Percentiles rank a stretch among this genome's conserved stretches.
Conservation (phyloP, 805 yeast species). For the Danielozyma ontarioensis region DNA sequence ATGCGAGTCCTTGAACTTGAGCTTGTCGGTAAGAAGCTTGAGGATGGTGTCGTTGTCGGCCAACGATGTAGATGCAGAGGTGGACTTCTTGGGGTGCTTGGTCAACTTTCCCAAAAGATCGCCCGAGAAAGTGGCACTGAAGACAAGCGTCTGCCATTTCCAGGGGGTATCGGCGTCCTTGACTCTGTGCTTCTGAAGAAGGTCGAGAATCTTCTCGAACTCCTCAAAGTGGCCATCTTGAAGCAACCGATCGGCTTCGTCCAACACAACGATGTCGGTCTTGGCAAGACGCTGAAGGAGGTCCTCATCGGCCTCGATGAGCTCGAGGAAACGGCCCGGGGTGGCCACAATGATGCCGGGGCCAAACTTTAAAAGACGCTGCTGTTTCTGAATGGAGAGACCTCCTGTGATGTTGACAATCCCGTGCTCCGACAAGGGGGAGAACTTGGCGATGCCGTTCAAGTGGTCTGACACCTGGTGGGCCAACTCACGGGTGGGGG, state of each 20-base stretch:
- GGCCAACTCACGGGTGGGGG: constrained; percentile 96
- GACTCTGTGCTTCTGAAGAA: constrained; percentile 50
- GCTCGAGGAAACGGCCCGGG: constrained; percentile 87
- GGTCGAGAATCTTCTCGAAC: constrained; percentile 71
- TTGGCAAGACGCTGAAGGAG: constrained; percentile 36
- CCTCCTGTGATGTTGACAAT: constrained; percentile 91
- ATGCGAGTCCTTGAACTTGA: constrained; percentile 60
- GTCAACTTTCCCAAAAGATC: constrained; percentile 76
- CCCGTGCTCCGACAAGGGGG: constrained; percentile 49
- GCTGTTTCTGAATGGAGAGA: constrained; percentile 88
- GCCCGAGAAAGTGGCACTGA: constrained; percentile 87
- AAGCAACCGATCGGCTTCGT: constrained; percentile 92
- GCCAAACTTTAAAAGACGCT: constrained; percentile 64
- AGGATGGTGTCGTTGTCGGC: constrained; percentile 57
- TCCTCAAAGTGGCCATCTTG: constrained; percentile 97
- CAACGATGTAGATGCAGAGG: constrained; percentile 26
- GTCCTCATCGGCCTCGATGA: constrained; percentile 58
- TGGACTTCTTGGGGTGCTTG: constrained; percentile 18
- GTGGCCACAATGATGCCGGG: constrained; percentile 89
- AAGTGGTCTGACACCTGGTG: constrained; percentile 88
- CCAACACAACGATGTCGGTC: constrained; percentile 60
- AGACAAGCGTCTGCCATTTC: constrained; percentile 83
- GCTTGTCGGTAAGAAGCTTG: constrained; percentile 58
- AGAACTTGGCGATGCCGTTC: constrained; percentile 45
- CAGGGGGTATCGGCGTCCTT: constrained; percentile 25